Evolutionary conservation across 2,329 filamentous ascomycete species (phyloP).

Genomic region (Trichoderma koningiopsis): DNA sequence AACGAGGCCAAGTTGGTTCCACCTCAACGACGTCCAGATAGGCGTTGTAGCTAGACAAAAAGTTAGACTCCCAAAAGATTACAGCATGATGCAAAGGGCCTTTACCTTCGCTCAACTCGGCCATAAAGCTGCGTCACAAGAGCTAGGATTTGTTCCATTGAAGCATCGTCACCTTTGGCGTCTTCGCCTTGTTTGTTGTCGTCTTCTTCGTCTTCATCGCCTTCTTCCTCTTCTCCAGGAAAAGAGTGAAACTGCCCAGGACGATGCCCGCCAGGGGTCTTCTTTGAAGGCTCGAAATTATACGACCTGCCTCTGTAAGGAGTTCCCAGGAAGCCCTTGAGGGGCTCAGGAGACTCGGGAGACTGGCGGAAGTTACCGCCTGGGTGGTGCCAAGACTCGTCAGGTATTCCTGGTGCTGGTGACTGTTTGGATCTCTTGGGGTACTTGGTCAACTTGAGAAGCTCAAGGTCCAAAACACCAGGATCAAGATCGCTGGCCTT

Average conservation of each 20-base stretch:
- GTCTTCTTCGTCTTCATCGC: too few species aligned
- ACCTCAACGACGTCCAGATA: neutral
- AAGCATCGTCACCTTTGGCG: neutral
- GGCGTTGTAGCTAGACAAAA: neutral
- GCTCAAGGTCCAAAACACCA: slow-evolving; percentile 8
- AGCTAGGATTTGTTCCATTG: neutral
- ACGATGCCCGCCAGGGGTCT: neutral
- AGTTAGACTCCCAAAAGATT: neutral
- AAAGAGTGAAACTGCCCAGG: neutral
- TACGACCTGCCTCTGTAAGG: neutral
- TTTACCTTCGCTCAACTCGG: neutral
- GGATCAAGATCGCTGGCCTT: slow-evolving; percentile 5
- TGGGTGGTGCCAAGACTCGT: neutral
- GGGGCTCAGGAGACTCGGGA: neutral
- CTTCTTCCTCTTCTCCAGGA: neutral
- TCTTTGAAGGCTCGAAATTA: neutral
- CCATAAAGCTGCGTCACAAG: neutral
- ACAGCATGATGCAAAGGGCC: neutral
- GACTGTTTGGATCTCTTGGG: neutral
- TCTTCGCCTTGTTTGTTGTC: neutral
- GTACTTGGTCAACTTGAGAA: slow-evolving; percentile 1
- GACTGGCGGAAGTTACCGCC: neutral
- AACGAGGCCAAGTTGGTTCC: neutral
- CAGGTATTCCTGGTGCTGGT: neutral
- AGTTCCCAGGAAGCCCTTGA: neutral